phyloP scores from a whole-genome alignment of 352 stramenopile genomes.

The Phytophthora colocasiae region DNA sequence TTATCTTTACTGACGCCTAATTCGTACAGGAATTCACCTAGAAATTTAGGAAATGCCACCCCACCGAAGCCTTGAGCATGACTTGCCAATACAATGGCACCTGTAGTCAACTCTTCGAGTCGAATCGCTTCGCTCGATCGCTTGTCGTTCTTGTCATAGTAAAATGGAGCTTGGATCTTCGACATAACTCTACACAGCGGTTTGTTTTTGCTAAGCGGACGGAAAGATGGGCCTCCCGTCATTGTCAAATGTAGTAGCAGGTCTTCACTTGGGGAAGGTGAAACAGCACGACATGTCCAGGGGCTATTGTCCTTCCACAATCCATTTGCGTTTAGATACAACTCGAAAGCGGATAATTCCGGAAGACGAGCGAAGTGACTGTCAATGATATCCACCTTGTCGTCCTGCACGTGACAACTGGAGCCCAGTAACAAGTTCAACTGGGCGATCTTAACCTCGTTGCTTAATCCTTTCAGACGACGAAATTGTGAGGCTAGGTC shows the following conservation, averaged over 20 bases:
- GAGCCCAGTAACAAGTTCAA: slow-evolving; percentile 2
- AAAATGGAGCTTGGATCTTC: not conserved
- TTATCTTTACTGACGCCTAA: not conserved
- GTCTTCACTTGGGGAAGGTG: not conserved
- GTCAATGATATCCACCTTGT: not conserved
- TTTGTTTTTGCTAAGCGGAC: not conserved
- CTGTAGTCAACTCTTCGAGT: slow-evolving; percentile 1
- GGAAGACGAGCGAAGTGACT: not conserved
- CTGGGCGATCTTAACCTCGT: slow-evolving; percentile 3
- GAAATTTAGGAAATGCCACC: not conserved
- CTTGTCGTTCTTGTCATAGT: not conserved
- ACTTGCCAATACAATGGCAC: slow-evolving; percentile 1
- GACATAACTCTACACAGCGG: not conserved
- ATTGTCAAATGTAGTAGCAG: not conserved
- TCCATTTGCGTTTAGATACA: not conserved
- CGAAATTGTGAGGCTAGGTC: not conserved
- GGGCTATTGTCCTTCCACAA: not conserved
- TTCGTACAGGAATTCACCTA: not conserved
- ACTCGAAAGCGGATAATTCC: not conserved
- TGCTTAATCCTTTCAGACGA: not conserved
- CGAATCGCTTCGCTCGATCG: not conserved
- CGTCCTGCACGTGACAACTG: not conserved
- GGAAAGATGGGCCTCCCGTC: not conserved
- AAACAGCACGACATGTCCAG: not conserved
- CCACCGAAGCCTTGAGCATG: not conserved